Evolutionary conservation across 1,284 basidiomycete genomes (phyloP).

Genomic region (Psilocybe mexicana): DNA sequence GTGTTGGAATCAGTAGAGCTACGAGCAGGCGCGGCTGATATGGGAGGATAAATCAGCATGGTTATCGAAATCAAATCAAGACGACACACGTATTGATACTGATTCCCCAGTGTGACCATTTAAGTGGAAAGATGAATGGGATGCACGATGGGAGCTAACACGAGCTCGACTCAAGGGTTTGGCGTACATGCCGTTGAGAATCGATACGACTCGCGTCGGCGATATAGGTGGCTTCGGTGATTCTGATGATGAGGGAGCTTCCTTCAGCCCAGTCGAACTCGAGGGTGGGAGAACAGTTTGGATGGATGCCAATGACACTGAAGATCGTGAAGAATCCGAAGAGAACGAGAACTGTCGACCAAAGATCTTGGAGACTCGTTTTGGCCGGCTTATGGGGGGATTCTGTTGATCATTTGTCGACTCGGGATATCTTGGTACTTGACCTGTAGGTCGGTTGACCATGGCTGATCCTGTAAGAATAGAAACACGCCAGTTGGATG

Average conservation of each 20-base stretch:
- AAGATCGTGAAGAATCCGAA: neutral
- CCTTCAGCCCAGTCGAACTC: neutral
- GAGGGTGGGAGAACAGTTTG: neutral
- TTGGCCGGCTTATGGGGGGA: neutral
- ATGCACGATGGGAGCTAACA: neutral
- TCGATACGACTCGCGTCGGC: conserved; percentile 1
- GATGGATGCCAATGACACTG: neutral
- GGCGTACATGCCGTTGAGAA: conserved; percentile 19
- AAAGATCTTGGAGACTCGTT: conserved; percentile 3
- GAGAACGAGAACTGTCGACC: conserved; percentile 7
- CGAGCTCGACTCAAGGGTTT: conserved; percentile 1
- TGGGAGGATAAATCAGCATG: neutral
- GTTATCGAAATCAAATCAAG: neutral
- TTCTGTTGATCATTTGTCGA: neutral
- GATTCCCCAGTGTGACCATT: neutral
- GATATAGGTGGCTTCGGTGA: neutral
- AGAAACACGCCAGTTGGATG: neutral
- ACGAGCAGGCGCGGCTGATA: neutral
- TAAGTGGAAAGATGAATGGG: neutral
- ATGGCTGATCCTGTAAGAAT: conserved; percentile 1
- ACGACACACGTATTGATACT: neutral
- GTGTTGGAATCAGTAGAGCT: neutral
- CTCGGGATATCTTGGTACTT: neutral
- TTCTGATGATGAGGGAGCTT: neutral
- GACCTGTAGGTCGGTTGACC: conserved; percentile 4